Evolutionary conservation across 208 protist genomes (phyloP), one percentile per base, ranked within the genome.

Genomic region (Trypanosoma melophagium): DNA sequence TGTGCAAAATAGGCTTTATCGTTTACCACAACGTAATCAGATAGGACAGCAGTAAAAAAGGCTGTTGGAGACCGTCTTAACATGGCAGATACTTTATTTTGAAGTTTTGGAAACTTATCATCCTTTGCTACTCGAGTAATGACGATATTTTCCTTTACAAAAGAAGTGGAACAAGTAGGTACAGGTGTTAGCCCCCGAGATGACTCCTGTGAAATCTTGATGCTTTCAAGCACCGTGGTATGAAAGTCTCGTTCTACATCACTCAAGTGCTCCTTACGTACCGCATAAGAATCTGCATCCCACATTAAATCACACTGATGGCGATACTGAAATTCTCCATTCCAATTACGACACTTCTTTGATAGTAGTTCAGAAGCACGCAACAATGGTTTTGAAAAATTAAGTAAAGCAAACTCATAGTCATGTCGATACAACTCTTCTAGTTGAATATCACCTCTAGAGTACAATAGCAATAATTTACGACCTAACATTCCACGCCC

Each of bases 111-210:
- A 7, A 81, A 60, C 9, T 62, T 58, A 62, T 77, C 62, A 40
- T 74, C 51, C 16, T 51, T 44, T 17, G 77, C 55, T 22, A 85
- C 59, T 28, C 67, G 76, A 10, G 68, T 79, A 56, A 89, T 71
- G 17, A 86, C 61, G 28, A 89, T 79, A 66, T 86, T 86, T 47
- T 79, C 74, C 66, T 73, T 31, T 21, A 83, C 74, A 60, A 83
- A 79, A 7, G 79, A 76, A n/a, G 74, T 83, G 54, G 57, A 69
- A 69, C 74, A 83, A 42, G 35, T 28, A 4, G 13, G 47, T 51
- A 59, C 54, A 24, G 49, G 54, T 50, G 40, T 53, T n/a, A 57
- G 21, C 35, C 49, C 16, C 21, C 47, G 49, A 19, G 50, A 31
- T 44, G 38, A 19, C 58, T 71, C 54, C 60, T 56, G 17, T 41